phyloP scores from a whole-genome alignment of 495 filamentous ascomycete species.

The Penicillium atrosanguineum region DNA sequence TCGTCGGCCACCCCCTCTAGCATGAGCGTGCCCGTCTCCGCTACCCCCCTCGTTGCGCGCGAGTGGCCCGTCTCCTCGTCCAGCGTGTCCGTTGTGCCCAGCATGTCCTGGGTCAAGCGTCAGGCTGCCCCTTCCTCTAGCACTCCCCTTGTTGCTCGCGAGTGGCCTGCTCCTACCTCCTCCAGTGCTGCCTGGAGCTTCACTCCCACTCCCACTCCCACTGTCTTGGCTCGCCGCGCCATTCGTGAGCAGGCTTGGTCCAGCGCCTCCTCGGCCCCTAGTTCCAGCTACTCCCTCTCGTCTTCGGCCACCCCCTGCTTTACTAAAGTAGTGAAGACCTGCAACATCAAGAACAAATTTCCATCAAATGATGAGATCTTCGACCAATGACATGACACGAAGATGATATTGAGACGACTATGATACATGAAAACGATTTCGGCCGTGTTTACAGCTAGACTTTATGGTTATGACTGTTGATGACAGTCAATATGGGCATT shows the following conservation, averaged over 20 bases:
- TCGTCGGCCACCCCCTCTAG: slow-evolving; percentile 3
- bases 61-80: slow-evolving; percentile 1
- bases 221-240: slow-evolving; percentile 7
- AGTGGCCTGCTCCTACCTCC: background rate
- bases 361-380: slow-evolving; percentile 11
- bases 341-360: background rate
- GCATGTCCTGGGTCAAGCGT: no score
- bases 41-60: slow-evolving; percentile 4
- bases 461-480: slow-evolving; percentile 2
- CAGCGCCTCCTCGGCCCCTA: slow-evolving; percentile 9
- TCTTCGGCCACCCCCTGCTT: slow-evolving; percentile 7
- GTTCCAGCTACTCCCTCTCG: slow-evolving; percentile 12
- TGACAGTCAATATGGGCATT: slow-evolving; percentile 8
- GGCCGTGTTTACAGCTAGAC: background rate
- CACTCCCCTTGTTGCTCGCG: slow-evolving; percentile 2
- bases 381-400: slow-evolving; percentile 8
- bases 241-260: background rate
- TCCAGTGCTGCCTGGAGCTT: background rate
- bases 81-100: background rate
- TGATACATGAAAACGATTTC: slow-evolving; percentile 1
- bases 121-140: background rate
- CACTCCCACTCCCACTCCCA: slow-evolving; percentile 6
- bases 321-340: slow-evolving; percentile 4
- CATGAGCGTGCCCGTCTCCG: background rate
- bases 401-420: slow-evolving; percentile 4